Base-by-base conservation (phyloP, 495 filamentous ascomycete genomes). In the Tuber aestivum region DNA sequence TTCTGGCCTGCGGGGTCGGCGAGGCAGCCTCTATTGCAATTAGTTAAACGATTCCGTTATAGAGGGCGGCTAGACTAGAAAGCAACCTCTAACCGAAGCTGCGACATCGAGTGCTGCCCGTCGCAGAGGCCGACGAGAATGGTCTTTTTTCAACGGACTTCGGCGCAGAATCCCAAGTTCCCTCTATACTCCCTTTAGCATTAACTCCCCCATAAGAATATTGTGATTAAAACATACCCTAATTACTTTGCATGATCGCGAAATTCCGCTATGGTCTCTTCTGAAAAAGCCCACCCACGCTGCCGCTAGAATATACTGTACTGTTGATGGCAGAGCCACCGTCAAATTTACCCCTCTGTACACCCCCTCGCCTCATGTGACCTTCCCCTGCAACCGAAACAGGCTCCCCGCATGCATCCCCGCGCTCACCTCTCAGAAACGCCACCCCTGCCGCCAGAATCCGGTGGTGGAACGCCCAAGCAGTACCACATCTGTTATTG, bases 111-210 rank as follows among this genome's bases (percentile, higher is more conserved):
- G 78, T 94, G 91, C 41, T 90, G 84, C 50, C 89, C 5, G 93
- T 90, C 4, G 93, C 93, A 56, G 87, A 84, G 12, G 90, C 82
- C 97, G 82, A 68, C 90, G 88, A 72, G 92, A 89, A 71, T 83
- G 84, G 76, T 97, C 90, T n/a, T 82, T 97, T 98, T 40, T 89
- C 88, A 72, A 94, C 85, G 79, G 97, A 97, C 80, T 95, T 79
- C 12, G 77, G 73, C 1, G 80, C 75, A 8, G 76, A 79, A n/a
- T 79, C 79, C 77, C 76, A 81, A 37, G 76, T 50, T 16, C 71
- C 74, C 65, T 76, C 79, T 75, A 40, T n/a, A 41, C 35, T 12
- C 41, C n/a, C 32, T 32, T 50, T 78, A 72, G 41, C 32, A 70
- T 20, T 23, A 2, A 12, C 5, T 0, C 23, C 68, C 14, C 18